Conservation (phyloP, 768 basidiomycete species). For the Leccinum fibrillosum region DNA sequence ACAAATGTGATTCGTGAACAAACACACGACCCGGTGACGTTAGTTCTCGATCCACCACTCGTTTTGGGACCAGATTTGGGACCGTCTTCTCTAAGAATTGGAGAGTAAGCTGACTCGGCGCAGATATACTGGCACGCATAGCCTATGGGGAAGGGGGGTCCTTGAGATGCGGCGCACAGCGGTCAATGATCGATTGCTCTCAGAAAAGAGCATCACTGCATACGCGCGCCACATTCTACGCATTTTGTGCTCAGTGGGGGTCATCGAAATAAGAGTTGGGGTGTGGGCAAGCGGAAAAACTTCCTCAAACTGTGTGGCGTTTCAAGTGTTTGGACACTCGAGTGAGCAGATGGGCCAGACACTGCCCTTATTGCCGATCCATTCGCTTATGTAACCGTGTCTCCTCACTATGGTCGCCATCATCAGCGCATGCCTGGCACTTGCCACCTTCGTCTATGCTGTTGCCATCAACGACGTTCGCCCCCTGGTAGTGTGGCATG, state of each 20-base stretch:
- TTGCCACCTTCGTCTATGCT: constrained; percentile 11
- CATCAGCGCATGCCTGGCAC: constrained; percentile 13
- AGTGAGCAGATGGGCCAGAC: too few relatives aligned
- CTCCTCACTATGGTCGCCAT: constrained; percentile 11
- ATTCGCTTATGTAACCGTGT: constrained; percentile 4
- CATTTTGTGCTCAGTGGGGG: not conserved
- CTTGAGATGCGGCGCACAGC: not conserved
- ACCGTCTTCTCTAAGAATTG: not conserved
- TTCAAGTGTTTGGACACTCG: too few relatives aligned
- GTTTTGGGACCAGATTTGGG: not conserved
- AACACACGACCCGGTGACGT: not conserved
- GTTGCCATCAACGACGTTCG: constrained; percentile 28
- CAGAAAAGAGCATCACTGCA: not conserved
- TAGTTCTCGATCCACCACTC: not conserved
- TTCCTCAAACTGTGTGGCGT: not conserved
- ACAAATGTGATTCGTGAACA: not conserved
- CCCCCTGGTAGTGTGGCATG: constrained; percentile 77
- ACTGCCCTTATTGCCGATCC: not conserved
- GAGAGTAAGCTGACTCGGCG: not conserved
- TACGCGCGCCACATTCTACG: not conserved
- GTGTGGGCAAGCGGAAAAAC: not conserved
- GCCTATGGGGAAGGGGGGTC: not conserved
- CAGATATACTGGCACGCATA: not conserved
- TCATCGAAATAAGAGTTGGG: not conserved
- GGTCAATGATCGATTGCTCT: not conserved